Conservation (phyloP, 2,329 filamentous ascomycete species). For the Myriosclerotinia curreyana region DNA sequence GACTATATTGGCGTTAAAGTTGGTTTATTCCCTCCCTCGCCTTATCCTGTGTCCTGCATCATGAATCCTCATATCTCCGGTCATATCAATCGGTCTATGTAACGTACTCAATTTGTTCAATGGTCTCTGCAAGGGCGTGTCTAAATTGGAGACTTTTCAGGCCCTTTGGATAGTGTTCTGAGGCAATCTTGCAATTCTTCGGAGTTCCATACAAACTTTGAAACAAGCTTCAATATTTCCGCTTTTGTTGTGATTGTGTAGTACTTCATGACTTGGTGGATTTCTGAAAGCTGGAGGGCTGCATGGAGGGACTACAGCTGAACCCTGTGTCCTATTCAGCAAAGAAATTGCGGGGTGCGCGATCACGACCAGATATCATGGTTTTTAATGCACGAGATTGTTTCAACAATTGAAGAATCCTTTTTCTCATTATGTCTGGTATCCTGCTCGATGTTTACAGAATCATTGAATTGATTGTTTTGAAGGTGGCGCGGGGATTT, state of each 20-base stretch:
- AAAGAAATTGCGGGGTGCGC: conserved; percentile 17
- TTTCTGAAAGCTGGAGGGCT: conserved; percentile 9
- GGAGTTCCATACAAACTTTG: no score
- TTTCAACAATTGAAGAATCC: not conserved
- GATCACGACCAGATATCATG: conserved; percentile 8
- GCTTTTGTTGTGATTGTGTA: conserved; percentile 21
- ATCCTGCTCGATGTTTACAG: not conserved
- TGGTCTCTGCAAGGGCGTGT: conserved; percentile 5
- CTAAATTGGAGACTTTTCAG: not conserved
- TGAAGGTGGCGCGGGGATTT: not conserved
- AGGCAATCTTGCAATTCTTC: conserved; percentile 1
- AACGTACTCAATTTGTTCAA: not conserved
- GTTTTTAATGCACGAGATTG: not conserved
- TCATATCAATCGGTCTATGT: conserved; percentile 1
- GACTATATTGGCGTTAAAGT: conserved; percentile 2
- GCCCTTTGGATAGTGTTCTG: conserved; percentile 16
- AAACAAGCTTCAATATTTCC: conserved; percentile 14
- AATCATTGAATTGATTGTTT: not conserved
- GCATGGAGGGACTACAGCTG: conserved; percentile 11
- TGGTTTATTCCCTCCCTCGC: not conserved
- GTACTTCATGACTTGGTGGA: conserved; percentile 17
- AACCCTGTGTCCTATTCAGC: conserved; percentile 4
- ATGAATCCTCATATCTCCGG: not conserved
- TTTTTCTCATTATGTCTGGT: not conserved
- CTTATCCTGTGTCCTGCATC: conserved; percentile 7